Evolutionary conservation across 2,329 filamentous ascomycete genomes (phyloP).

Genomic region (Fusarium sp.): DNA sequence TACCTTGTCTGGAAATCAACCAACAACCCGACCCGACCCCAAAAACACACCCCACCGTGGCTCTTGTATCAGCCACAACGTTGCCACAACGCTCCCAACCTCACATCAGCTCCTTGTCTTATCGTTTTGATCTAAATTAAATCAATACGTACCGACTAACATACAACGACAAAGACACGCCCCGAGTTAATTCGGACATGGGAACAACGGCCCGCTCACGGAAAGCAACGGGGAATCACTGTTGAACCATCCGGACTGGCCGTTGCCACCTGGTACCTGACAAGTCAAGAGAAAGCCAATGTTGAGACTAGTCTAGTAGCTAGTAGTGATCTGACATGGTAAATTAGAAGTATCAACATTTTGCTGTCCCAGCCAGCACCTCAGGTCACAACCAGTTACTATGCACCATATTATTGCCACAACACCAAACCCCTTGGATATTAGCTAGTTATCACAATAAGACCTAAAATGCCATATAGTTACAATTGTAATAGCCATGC

Average conservation of each 20-base stretch:
- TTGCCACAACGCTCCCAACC: slow-evolving; percentile 21
- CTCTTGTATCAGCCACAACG: slow-evolving; percentile 12
- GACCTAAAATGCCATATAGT: slow-evolving; percentile 34
- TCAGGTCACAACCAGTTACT: not conserved
- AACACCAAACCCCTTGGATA: not conserved
- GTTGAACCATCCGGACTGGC: not conserved
- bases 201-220: slow-evolving; percentile 9
- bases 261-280: slow-evolving; percentile 24
- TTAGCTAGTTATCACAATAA: slow-evolving; percentile 27
- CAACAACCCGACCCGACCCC: not conserved
- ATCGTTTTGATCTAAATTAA: not conserved
- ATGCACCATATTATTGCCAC: not conserved
- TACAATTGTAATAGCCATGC: slow-evolving; percentile 24
- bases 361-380: not conserved
- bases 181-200: slow-evolving; percentile 29
- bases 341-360: not conserved
- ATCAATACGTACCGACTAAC: not conserved
- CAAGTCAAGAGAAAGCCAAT: not conserved
- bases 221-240: not conserved
- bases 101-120: slow-evolving; percentile 22
- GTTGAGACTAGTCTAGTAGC: not conserved
- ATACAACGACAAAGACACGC: not conserved
- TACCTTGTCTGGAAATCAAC: not conserved
- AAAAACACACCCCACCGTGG: not conserved
- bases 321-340: too few species aligned